These are phyloP conservation scores for Fusarium goolgardi DNA, from an alignment of 2,329 filamentous ascomycete genomes.

Conservation along the genomic window DNA sequence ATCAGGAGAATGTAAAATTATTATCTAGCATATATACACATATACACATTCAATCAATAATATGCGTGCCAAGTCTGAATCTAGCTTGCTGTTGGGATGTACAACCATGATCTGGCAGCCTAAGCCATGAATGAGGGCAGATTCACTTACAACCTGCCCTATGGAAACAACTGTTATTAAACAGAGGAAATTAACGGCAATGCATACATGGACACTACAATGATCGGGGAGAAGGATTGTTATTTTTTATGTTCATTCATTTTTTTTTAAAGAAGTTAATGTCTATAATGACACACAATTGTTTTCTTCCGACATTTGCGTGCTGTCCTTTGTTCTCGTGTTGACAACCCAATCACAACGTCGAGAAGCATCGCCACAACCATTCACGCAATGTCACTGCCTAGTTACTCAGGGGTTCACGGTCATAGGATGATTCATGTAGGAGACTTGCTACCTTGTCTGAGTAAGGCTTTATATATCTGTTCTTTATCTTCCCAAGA, in stretches of 20 bases:
- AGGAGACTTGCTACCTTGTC: not conserved
- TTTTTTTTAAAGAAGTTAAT: not conserved
- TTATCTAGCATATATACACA: not conserved
- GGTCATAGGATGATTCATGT: not conserved
- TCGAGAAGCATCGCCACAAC: slow-evolving; percentile 20
- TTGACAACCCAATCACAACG: slow-evolving; percentile 11
- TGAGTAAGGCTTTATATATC: not conserved
- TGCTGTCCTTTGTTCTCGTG: not conserved
- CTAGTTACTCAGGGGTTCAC: not conserved
- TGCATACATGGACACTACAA: not conserved
- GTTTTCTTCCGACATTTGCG: not conserved
- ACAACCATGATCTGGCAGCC: slow-evolving; percentile 5
- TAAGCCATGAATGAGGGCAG: slow-evolving; percentile 15
- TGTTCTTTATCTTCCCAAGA: not conserved
- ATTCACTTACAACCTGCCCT: slow-evolving; percentile 8
- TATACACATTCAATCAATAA: not conserved
- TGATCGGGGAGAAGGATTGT: too few species aligned
- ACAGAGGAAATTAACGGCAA: not conserved
- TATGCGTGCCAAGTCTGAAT: not conserved
- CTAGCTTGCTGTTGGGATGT: not conserved
- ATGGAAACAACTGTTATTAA: not conserved
- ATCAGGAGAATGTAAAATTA: not conserved
- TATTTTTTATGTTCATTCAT: not conserved
- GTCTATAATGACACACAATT: not conserved
- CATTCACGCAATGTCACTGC: slow-evolving; percentile 15